These are phyloP conservation scores for Tympanopsis confertula DNA, from an alignment of 2,329 filamentous ascomycete species.

Conservation along the genomic window DNA sequence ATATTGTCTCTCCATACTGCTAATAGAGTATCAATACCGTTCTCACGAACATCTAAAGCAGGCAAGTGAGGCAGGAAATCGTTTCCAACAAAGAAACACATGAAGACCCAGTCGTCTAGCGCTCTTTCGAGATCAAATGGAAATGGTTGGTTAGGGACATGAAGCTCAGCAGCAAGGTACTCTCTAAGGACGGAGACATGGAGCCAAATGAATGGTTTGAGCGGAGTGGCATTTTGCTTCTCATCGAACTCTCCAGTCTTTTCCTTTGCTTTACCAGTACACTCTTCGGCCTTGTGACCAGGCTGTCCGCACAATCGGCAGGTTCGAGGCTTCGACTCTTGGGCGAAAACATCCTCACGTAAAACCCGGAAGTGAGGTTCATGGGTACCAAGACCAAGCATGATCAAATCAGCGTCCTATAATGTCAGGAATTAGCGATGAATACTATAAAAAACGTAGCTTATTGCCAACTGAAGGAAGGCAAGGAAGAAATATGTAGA, in stretches of 20 bases:
- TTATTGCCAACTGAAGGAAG: too few species aligned
- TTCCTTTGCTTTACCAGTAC: slow-evolving; percentile 66
- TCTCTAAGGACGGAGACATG: slow-evolving; percentile 85
- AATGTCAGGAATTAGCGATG: too few species aligned
- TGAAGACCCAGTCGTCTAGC: slow-evolving; percentile 96
- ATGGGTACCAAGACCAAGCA: slow-evolving; percentile 92
- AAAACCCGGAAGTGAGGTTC: slow-evolving; percentile 94
- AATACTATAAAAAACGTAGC: too few species aligned
- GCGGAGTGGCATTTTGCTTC: slow-evolving; percentile 56
- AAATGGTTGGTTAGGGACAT: slow-evolving; percentile 73
- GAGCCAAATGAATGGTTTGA: slow-evolving; percentile 97
- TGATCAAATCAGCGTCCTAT: slow-evolving; percentile 98
- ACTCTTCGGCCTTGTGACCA: slow-evolving; percentile 80
- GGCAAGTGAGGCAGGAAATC: slow-evolving; percentile 95
- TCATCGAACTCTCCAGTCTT: slow-evolving; percentile 73
- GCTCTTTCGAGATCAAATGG: slow-evolving; percentile 87
- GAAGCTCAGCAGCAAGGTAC: slow-evolving; percentile 82
- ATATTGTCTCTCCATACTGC: slow-evolving; percentile 93
- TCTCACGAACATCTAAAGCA: slow-evolving; percentile 89
- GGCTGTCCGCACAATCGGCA: slow-evolving; percentile 87
- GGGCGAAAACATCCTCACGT: slow-evolving; percentile 90
- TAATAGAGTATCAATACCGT: slow-evolving; percentile 90
- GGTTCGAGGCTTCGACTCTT: slow-evolving; percentile 69
- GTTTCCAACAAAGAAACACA: slow-evolving; percentile 98
- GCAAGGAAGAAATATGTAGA: too few species aligned